A percentile compares a stretch with the other conserved stretches of the same genome.
These are phyloP conservation scores for Chrysanthemum makinoi DNA, from an alignment of 129 eudicot species.

Conservation along the genomic window DNA sequence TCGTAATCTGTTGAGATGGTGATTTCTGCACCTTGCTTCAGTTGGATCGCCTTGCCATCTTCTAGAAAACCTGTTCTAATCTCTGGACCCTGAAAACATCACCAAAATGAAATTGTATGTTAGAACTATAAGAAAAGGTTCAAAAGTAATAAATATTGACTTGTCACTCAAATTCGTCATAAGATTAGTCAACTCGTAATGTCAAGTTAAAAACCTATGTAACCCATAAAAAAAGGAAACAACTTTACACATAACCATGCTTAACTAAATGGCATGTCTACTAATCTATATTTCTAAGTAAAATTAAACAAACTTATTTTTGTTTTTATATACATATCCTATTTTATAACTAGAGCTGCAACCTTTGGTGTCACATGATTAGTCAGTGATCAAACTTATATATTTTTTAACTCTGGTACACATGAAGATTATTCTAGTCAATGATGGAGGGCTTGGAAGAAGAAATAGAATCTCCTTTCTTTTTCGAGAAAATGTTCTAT, in stretches of 20 bases:
- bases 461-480: no score
- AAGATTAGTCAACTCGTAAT: no score
- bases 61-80: constrained; percentile 59
- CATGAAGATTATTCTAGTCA: not conserved
- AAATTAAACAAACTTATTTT: no score
- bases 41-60: constrained; percentile 51
- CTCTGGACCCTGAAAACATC: constrained; percentile 55
- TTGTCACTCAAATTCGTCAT: no score
- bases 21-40: constrained; percentile 49
- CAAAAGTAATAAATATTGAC: no score
- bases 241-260: no score
- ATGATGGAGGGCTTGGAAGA: not conserved
- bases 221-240: no score
- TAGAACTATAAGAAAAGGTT: not conserved
- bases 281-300: no score
- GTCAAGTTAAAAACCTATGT: no score
- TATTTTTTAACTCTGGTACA: not conserved
- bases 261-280: no score
- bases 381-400: not conserved
- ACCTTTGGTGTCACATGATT: not conserved
- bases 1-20: constrained; percentile 51
- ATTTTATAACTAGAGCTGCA: not conserved
- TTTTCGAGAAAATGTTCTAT: no score
- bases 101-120: constrained; percentile 2
- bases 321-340: no score